phyloP scores from a whole-genome alignment of 75 land plant genomes.

The Cupressus sempervirens region DNA sequence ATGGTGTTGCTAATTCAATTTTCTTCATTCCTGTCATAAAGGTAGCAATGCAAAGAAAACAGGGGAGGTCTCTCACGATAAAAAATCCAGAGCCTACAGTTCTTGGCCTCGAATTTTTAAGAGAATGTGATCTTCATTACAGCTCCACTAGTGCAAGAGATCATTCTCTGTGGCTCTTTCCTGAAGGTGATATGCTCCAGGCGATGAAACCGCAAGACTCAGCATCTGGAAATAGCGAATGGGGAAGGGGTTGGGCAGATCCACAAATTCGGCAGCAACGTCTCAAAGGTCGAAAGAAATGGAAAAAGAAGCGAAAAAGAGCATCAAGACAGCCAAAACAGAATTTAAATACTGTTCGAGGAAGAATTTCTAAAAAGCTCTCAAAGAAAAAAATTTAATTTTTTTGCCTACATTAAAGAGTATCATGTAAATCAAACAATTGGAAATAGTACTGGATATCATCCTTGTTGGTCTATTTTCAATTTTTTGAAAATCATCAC shows the following conservation, averaged over 20 bases:
- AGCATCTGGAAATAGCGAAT: conserved; percentile 32
- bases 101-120: conserved; percentile 42
- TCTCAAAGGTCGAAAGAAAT: conserved; percentile 15
- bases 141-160: neutral
- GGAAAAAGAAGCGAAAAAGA: conserved; percentile 25
- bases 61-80: conserved; percentile 23
- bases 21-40: neutral
- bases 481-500: neutral
- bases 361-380: conserved; percentile 38
- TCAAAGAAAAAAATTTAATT: conserved; percentile 10
- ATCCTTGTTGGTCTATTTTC: neutral
- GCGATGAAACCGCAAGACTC: conserved; percentile 20
- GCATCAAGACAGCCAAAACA: neutral
- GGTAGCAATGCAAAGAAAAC: neutral
- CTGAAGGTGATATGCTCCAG: conserved; percentile 77
- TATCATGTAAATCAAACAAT: neutral
- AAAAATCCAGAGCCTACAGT: conserved; percentile 55
- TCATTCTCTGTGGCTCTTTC: conserved; percentile 28
- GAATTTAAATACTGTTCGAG: conserved; percentile 23
- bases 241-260: conserved; percentile 88
- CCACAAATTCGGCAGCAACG: conserved; percentile 69
- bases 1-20: neutral
- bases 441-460: neutral
- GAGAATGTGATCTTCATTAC: conserved; percentile 5
- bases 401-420: neutral